Conservation (phyloP, 2,329 filamentous ascomycete genomes). For the Aspergillus cejpii region DNA sequence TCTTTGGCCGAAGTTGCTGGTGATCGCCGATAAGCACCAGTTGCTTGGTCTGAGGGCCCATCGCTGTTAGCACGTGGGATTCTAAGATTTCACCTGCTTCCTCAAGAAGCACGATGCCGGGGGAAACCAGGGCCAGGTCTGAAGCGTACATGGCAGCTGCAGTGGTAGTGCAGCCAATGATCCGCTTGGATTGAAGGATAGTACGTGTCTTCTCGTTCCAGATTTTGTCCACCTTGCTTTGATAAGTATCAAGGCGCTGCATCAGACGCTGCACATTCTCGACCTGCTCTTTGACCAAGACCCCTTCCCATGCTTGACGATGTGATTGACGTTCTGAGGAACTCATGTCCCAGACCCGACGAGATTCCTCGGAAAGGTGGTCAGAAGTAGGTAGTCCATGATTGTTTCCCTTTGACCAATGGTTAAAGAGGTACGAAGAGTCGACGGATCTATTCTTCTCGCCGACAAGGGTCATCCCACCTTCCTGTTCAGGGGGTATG, state of each 20-base stretch:
- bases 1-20: constrained; percentile 63
- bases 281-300: constrained; percentile 48
- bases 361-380: constrained; percentile 21
- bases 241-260: constrained; percentile 10
- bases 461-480: constrained; percentile 46
- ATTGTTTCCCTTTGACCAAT: constrained; percentile 47
- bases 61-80: constrained; percentile 56
- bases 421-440: constrained; percentile 47
- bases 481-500: constrained; percentile 40
- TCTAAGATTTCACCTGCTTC: constrained; percentile 70
- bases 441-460: constrained; percentile 41
- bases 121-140: constrained; percentile 49
- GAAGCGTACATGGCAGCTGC: constrained; percentile 57
- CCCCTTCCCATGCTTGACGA: constrained; percentile 40
- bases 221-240: constrained; percentile 6
- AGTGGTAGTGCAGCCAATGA: constrained; percentile 67
- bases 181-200: constrained; percentile 48
- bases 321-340: constrained; percentile 32
- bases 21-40: constrained; percentile 67
- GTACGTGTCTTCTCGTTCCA: constrained; percentile 11
- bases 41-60: constrained; percentile 53
- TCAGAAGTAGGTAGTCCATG: constrained; percentile 41
- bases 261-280: constrained; percentile 11
- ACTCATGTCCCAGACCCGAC: constrained; percentile 50
- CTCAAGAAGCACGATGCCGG: constrained; percentile 60